Evolutionary conservation across 495 filamentous ascomycete species (phyloP).

Genomic region (Aspergillus sclerotiicarbonarius): DNA sequence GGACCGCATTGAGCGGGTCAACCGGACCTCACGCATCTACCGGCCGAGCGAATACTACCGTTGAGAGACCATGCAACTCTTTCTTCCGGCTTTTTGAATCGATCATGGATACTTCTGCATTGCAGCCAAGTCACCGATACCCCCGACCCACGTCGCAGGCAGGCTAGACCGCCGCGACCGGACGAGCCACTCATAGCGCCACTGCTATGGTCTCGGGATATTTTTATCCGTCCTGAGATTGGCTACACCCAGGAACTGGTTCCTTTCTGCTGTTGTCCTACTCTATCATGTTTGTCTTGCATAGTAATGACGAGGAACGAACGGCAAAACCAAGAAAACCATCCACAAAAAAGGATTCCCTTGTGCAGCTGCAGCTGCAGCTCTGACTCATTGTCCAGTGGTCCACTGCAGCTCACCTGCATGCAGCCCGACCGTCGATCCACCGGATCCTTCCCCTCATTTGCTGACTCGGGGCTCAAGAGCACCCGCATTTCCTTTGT

Average conservation of each 20-base stretch:
- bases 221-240: background rate
- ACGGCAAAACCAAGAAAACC: background rate
- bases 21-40: constrained; percentile 30
- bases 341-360: background rate
- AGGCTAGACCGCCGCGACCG: background rate
- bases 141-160: background rate
- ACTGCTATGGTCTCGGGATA: background rate
- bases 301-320: background rate
- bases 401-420: background rate
- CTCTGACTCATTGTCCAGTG: background rate
- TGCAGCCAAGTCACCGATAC: background rate
- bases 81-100: background rate
- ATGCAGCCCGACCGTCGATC: background rate
- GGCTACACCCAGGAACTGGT: background rate
- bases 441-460: background rate
- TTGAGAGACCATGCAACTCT: constrained; percentile 13
- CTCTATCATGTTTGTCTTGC: background rate
- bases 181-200: background rate
- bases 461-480: background rate
- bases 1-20: constrained; percentile 37
- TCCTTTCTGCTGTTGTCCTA: background rate
- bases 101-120: background rate
- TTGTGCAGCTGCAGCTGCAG: background rate
- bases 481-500: background rate
- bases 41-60: constrained; percentile 32